These are phyloP conservation scores for Russula sp. DNA, from an alignment of 768 basidiomycete genomes.

Conservation along the genomic window DNA sequence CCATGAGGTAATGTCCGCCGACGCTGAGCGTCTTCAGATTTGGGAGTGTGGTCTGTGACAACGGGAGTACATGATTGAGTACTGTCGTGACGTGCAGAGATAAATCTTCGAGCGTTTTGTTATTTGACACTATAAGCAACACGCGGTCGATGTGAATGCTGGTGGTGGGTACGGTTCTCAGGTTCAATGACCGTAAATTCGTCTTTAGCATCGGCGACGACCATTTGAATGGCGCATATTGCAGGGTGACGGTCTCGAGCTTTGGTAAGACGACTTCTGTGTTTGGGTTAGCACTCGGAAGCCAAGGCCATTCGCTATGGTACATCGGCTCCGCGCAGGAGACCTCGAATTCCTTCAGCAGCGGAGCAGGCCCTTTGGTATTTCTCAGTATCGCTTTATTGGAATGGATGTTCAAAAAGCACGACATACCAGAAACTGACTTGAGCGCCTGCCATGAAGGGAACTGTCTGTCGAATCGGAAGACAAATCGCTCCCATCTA, in stretches of 20 bases:
- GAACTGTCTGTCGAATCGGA: constrained; percentile 74
- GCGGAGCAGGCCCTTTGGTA: constrained; percentile 58
- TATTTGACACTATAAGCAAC: constrained; percentile 56
- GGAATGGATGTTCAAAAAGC: neutral
- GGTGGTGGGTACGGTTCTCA: constrained; percentile 58
- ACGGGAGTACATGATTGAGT: constrained; percentile 56
- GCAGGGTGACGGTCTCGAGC: constrained; percentile 54
- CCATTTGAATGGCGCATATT: constrained; percentile 73
- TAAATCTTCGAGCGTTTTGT: constrained; percentile 49
- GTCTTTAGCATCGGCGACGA: constrained; percentile 64
- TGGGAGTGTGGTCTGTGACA: constrained; percentile 47
- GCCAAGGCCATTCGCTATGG: constrained; percentile 65
- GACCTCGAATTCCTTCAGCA: constrained; percentile 71
- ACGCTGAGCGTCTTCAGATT: constrained; percentile 51
- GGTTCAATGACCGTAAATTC: constrained; percentile 50
- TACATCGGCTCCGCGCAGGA: constrained; percentile 59
- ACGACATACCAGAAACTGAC: constrained; percentile 55
- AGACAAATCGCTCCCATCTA: constrained; percentile 76
- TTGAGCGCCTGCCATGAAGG: constrained; percentile 67
- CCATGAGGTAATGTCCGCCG: constrained; percentile 62
- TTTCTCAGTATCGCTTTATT: constrained; percentile 8
- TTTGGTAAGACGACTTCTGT: constrained; percentile 37
- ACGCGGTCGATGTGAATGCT: constrained; percentile 64
- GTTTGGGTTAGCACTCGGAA: constrained; percentile 46
- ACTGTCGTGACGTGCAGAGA: constrained; percentile 59